Evolutionary conservation across 192 early-diverging fungal species (phyloP).

Genomic region (Kickxella alabastrina): DNA sequence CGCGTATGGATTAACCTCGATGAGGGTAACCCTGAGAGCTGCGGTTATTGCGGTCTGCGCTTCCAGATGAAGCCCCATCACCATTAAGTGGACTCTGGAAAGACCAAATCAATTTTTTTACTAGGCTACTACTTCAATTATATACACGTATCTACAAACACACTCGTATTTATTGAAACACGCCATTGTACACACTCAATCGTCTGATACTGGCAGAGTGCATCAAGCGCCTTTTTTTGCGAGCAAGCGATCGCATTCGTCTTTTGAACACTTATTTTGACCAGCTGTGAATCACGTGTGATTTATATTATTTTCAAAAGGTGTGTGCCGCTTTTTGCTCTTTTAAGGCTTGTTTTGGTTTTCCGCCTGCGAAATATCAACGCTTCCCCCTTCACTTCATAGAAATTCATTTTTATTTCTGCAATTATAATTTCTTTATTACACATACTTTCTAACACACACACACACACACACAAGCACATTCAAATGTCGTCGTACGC

Average conservation of each 20-base stretch:
- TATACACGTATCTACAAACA: too few species aligned
- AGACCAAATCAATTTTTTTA: too few species aligned
- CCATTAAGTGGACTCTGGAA: conserved; percentile 37
- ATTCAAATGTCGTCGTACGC: conserved; percentile 48
- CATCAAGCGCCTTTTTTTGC: too few species aligned
- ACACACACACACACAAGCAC: too few species aligned
- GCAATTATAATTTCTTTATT: not conserved
- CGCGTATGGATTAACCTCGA: conserved; percentile 90
- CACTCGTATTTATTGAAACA: too few species aligned
- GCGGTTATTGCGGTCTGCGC: conserved; percentile 81
- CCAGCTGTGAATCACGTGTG: too few species aligned
- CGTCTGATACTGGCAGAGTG: too few species aligned
- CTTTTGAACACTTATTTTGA: too few species aligned
- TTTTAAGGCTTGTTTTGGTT: not conserved
- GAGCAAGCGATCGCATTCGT: too few species aligned
- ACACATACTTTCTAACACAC: not conserved
- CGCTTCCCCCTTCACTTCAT: not conserved
- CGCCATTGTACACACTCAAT: too few species aligned
- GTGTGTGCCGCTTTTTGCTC: not conserved
- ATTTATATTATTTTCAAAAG: too few species aligned
- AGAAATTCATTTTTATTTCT: not conserved
- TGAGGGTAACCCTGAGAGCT: conserved; percentile 59
- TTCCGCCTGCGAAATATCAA: not conserved
- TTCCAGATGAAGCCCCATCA: conserved; percentile 72
- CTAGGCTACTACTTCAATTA: too few species aligned